Evolutionary conservation across 1,284 basidiomycete species (phyloP), one percentile per base, ranked within the genome.

Genomic region (Cutaneotrichosporon curvatum): DNA sequence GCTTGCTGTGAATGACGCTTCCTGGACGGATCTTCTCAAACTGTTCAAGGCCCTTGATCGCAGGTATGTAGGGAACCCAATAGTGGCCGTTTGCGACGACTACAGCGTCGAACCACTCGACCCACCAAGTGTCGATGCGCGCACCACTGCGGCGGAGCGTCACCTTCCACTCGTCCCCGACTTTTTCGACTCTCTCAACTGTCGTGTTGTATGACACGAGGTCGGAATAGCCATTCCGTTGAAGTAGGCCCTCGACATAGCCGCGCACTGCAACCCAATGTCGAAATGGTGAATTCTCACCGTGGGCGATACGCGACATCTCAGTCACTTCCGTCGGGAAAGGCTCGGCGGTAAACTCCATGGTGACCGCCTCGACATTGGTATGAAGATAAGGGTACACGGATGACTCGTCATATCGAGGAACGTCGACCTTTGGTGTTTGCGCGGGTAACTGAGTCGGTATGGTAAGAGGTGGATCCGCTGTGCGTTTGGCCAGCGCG

Each of bases 61-160:
- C 12, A 3, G 77, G 76, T 20, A 77, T 67, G 48, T 73, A 72
- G 0, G 76, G 75, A 0, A 76, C 75, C 40, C 72, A 74, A 54
- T 74, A 78, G 37, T 74, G 64, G 5, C 76, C 76, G 28, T 71
- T 71, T 2, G 75, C 76, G 21, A 76, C 70, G 4, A 76, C 65
- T 4, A 78, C 66, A 1, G 73, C 76, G 47, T 78, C 76, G 45
- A 76, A 78, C 40, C 73, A 55, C 74, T 77, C 49, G 3, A 4
- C 16, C 42, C 41, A 44, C 51, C 52, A 50, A 15, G 32, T 25
- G 25, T 50, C 48, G 31, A 2, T 59, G 57, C 69, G 74, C 19
- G 69, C 53, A 37, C 69, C 74, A 22, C 73, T 70, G 74, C 67
- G 77, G 22, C 72, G 42, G 7, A 66, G 42, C 3, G 53, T 55